These are phyloP conservation scores for Viridothelium virens DNA, from an alignment of 495 filamentous ascomycete genomes.

Conservation along the genomic window DNA sequence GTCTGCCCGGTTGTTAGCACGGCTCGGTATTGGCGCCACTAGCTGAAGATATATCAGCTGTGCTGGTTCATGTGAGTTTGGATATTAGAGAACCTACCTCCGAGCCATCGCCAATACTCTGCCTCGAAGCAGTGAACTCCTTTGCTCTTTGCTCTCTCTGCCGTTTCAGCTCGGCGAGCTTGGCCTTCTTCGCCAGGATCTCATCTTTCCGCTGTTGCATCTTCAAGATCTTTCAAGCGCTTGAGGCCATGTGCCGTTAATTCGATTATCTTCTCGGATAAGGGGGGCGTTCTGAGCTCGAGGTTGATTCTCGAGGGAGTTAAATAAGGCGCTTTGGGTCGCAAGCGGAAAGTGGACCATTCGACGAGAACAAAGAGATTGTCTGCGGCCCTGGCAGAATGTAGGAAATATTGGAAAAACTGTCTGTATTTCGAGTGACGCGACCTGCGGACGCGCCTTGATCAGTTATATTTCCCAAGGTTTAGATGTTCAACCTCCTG, in stretches of 20 bases:
- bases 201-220: slow-evolving; percentile 64
- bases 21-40: slow-evolving; percentile 57
- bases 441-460: neutral
- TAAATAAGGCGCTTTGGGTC: no score
- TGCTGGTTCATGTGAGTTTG: slow-evolving; percentile 17
- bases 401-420: no score
- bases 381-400: no score
- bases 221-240: neutral
- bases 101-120: slow-evolving; percentile 50
- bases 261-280: neutral
- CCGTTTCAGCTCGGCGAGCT: slow-evolving; percentile 89
- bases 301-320: no score
- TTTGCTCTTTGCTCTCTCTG: slow-evolving; percentile 74
- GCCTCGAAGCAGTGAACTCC: slow-evolving; percentile 57
- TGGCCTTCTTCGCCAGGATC: slow-evolving; percentile 87
- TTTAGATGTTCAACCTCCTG: slow-evolving; percentile 2
- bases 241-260: neutral
- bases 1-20: slow-evolving; percentile 64
- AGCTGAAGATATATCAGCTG: slow-evolving; percentile 41
- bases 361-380: no score
- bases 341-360: no score
- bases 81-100: slow-evolving; percentile 20
- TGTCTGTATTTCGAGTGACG: neutral
- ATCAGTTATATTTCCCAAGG: neutral
- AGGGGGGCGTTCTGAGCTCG: no score